Conservation (phyloP, 2,329 filamentous ascomycete genomes). For the Exophiala aquamarina region DNA sequence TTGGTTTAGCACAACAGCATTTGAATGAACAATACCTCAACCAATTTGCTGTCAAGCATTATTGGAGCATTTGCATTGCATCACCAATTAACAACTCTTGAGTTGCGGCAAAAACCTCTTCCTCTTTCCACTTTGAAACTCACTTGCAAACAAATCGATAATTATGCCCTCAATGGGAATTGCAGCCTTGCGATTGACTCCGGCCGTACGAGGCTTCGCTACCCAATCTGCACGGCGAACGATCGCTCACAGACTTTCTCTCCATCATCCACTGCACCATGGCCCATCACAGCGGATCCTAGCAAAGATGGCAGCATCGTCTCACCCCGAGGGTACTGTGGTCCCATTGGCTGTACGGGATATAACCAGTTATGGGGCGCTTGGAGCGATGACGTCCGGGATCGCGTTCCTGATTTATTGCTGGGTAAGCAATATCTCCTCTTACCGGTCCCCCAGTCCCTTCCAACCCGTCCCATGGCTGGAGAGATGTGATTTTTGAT, state of each 20-base stretch:
- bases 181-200: conserved; percentile 10
- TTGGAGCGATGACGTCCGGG: conserved; percentile 20
- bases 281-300: conserved; percentile 20
- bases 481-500: conserved; percentile 22
- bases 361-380: conserved; percentile 18
- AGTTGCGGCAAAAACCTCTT: too few species aligned
- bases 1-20: too few species aligned
- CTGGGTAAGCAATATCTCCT: conserved; percentile 24
- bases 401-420: conserved; percentile 23
- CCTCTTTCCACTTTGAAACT: too few species aligned
- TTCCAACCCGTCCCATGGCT: conserved; percentile 20
- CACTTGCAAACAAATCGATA: background rate
- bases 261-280: conserved; percentile 16
- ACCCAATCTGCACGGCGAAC: conserved; percentile 5
- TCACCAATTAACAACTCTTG: too few species aligned
- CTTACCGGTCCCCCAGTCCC: conserved; percentile 17
- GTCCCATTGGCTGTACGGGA: conserved; percentile 18
- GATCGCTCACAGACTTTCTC: conserved; percentile 5
- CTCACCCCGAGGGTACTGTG: background rate
- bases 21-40: too few species aligned
- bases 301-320: conserved; percentile 13
- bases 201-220: conserved; percentile 11
- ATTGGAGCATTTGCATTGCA: too few species aligned
- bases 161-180: conserved; percentile 19
- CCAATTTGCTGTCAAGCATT: too few species aligned